These are phyloP conservation scores for Chalaropsis ovoidea DNA, from an alignment of 2,329 filamentous ascomycete genomes.

Conservation along the genomic window DNA sequence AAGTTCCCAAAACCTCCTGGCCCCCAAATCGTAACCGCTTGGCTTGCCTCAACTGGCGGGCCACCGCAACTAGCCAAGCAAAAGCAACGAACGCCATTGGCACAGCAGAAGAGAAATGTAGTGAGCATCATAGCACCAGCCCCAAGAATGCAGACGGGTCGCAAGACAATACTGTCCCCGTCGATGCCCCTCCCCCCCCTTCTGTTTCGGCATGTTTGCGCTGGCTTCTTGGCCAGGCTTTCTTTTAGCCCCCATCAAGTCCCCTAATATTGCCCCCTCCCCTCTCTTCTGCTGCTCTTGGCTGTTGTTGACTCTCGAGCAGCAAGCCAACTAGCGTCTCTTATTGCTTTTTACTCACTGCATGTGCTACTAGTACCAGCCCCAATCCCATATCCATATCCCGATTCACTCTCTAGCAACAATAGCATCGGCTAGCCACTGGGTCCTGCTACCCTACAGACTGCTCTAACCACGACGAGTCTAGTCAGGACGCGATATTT, in stretches of 20 bases:
- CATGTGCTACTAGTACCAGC: not conserved
- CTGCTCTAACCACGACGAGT: not conserved
- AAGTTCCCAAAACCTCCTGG: too few relatives aligned
- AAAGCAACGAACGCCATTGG: too few relatives aligned
- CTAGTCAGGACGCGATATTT: not conserved
- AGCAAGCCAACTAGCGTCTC: too few relatives aligned
- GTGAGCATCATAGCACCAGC: too few relatives aligned
- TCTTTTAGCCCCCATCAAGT: not conserved
- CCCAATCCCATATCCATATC: not conserved
- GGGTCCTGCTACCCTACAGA: not conserved
- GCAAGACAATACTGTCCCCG: too few relatives aligned
- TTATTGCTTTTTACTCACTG: too few relatives aligned
- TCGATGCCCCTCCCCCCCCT: not conserved
- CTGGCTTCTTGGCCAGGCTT: not conserved
- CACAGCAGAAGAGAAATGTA: too few relatives aligned
- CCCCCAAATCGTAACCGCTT: too few relatives aligned
- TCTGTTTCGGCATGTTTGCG: not conserved
- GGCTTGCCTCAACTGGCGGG: too few relatives aligned
- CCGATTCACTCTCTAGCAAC: not conserved
- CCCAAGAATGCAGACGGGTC: too few relatives aligned
- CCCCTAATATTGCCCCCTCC: not conserved
- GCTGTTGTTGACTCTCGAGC: too few relatives aligned
- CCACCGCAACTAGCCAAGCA: too few relatives aligned
- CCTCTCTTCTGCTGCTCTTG: not conserved
- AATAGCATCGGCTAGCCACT: not conserved